A percentile compares a stretch with the other conserved stretches of the same genome.
Evolutionary conservation across 345 rosid species (phyloP).

Genomic region (Streptanthus diversifolius): DNA sequence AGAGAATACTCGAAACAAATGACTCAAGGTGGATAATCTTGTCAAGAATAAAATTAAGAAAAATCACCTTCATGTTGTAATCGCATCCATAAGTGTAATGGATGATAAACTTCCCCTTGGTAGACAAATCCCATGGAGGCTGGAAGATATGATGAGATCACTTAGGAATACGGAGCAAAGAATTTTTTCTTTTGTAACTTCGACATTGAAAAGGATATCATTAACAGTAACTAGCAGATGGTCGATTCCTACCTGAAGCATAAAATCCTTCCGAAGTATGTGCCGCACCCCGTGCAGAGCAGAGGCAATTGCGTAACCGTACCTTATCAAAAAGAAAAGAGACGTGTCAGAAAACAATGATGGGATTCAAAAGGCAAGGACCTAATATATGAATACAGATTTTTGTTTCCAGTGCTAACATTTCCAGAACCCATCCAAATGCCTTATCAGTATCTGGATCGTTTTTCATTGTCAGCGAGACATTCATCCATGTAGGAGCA

Average conservation of each 20-base stretch:
- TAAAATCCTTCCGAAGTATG: constrained; percentile 78
- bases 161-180: neutral
- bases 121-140: constrained; percentile 96
- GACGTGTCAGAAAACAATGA: constrained; percentile 7
- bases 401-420: constrained; percentile 48
- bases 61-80: constrained; percentile 73
- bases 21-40: neutral
- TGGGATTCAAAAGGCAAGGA: constrained; percentile 4
- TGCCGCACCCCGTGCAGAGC: constrained; percentile 92
- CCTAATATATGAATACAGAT: neutral
- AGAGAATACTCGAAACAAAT: neutral
- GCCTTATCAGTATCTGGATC: constrained; percentile 93
- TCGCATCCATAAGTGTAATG: constrained; percentile 98
- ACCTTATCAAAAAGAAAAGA: constrained; percentile 51
- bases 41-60: neutral
- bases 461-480: constrained; percentile 84
- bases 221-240: constrained; percentile 8
- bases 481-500: constrained; percentile 98
- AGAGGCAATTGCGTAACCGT: constrained; percentile 96
- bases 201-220: neutral
- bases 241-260: constrained; percentile 72
- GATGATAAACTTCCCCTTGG: constrained; percentile 69
- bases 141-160: constrained; percentile 38
- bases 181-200: neutral
- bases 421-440: constrained; percentile 99